Base-by-base conservation (phyloP, 2,329 filamentous ascomycete genomes). In the Verticillium zaregamsianum region DNA sequence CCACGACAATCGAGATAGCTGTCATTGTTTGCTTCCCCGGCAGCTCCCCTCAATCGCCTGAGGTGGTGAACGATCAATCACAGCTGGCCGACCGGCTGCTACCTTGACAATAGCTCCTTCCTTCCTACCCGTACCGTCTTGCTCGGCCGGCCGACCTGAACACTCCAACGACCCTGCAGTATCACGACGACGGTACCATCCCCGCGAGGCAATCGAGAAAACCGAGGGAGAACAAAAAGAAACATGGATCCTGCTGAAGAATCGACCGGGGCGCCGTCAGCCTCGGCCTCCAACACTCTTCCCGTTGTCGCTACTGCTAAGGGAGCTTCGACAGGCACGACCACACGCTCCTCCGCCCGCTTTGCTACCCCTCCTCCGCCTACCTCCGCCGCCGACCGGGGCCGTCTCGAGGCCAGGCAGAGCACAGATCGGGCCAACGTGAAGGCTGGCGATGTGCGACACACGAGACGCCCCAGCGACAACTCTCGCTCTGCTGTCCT, bases 341-440 rank as follows among this genome's bases (percentile, higher is more conserved):
- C 69, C 64, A 68, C 11, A 11, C 45, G 45, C 45, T 52, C 71
- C 56, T 72, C 78, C 35, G 69, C 71, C 59, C 76, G 77, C 63
- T 73, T 75, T 62, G 71, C 76, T 45, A 82, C 80, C 45, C 79
- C 81, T 55, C 80, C 78, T 17, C 76, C 78, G 33, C 77, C 77
- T 37, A 71, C 11, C 3, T 52, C 45, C n/a, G 20, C 45, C 3
- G 20, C 76, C 60, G 80, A 80, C 63, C 76, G 77, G 63, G 75
- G 71, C 54, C 76, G 75, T 57, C 64, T 80, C 33, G 80, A 82
- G 64, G 70, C 74, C 25, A 79, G 74, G 65, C 69, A 73, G 32
- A 77, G 77, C 60, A 64, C 72, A 6, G 78, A 81, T 17, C 69
- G 69, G 59, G 64, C 71, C 31, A 72, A 70, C 59, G 45, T 52